Evolutionary conservation across 1,139 yeast genomes (phyloP).

Genomic region (Yamadazyma dushanensis): DNA sequence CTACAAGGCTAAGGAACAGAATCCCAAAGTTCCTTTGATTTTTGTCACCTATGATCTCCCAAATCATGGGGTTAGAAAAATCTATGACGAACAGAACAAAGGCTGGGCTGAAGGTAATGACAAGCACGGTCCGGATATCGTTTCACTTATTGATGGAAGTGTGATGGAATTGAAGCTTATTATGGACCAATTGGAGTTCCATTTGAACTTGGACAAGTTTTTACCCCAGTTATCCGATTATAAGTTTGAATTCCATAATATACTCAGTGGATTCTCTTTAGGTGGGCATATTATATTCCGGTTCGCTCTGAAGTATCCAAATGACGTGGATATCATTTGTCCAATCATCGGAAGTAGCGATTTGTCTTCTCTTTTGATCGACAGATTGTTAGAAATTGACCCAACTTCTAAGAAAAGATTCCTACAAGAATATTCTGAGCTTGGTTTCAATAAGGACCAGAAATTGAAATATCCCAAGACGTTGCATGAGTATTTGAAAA

Average conservation of each 20-base stretch:
- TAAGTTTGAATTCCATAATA: slow-evolving; percentile 29
- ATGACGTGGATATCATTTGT: slow-evolving; percentile 36
- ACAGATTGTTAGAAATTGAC: slow-evolving; percentile 30
- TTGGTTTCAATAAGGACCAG: slow-evolving; percentile 29
- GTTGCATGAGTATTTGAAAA: slow-evolving; percentile 33
- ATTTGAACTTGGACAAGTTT: slow-evolving; percentile 35
- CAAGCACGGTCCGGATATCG: slow-evolving; percentile 56
- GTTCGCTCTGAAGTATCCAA: slow-evolving; percentile 42
- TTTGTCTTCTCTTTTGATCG: slow-evolving; percentile 42
- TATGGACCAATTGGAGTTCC: slow-evolving; percentile 49
- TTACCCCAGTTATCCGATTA: slow-evolving; percentile 19
- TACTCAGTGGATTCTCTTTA: slow-evolving; percentile 55
- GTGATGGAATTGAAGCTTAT: slow-evolving; percentile 49
- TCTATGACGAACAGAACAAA: slow-evolving; percentile 35
- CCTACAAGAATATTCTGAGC: slow-evolving; percentile 30
- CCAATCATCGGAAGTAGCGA: slow-evolving; percentile 53
- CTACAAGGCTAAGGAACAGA: slow-evolving; percentile 19
- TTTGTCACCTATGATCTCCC: slow-evolving; percentile 58
- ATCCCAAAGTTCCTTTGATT: slow-evolving; percentile 31
- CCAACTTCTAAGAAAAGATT: slow-evolving; percentile 16
- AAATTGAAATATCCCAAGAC: slow-evolving; percentile 33
- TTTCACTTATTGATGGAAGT: slow-evolving; percentile 51
- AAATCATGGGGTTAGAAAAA: slow-evolving; percentile 57
- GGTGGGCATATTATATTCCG: slow-evolving; percentile 63
- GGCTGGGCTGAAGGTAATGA: slow-evolving; percentile 50